Evolutionary conservation across 345 rosid genomes (phyloP).

Genomic region (Salix purpurea): DNA sequence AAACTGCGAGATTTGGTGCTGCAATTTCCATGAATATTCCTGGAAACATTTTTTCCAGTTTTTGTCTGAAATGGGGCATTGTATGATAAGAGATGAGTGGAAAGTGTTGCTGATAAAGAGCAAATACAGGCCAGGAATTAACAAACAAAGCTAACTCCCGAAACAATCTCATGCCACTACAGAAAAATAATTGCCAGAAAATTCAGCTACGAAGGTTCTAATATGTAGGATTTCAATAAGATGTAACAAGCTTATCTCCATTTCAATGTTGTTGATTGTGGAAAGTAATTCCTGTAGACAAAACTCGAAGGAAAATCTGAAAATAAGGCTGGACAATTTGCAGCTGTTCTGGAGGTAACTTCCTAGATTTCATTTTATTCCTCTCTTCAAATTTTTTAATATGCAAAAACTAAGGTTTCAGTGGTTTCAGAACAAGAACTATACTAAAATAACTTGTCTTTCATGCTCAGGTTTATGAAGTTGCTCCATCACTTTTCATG

Average conservation of each 20-base stretch:
- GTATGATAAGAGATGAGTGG: neutral
- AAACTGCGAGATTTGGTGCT: neutral
- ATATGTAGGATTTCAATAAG: neutral
- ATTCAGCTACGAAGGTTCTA: neutral
- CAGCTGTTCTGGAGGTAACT: conserved; percentile 73
- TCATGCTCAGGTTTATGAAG: conserved; percentile 61
- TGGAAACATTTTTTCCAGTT: neutral
- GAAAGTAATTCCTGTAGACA: conserved; percentile 33
- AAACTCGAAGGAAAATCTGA: conserved; percentile 68
- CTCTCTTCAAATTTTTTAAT: neutral
- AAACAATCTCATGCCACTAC: neutral
- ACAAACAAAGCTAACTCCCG: neutral
- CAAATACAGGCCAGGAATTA: neutral
- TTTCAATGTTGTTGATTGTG: neutral
- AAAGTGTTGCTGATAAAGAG: neutral
- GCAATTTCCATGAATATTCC: neutral
- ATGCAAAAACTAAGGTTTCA: neutral
- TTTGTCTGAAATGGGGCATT: neutral
- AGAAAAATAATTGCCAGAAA: neutral
- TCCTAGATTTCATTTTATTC: neutral
- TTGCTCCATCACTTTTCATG: conserved; percentile 92
- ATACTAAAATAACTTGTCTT: neutral
- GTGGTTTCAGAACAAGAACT: neutral
- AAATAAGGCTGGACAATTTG: conserved; percentile 54
- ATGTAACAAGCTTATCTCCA: neutral